Conservation (phyloP, 306 rosid genomes). For the Vigna trinervia region DNA sequence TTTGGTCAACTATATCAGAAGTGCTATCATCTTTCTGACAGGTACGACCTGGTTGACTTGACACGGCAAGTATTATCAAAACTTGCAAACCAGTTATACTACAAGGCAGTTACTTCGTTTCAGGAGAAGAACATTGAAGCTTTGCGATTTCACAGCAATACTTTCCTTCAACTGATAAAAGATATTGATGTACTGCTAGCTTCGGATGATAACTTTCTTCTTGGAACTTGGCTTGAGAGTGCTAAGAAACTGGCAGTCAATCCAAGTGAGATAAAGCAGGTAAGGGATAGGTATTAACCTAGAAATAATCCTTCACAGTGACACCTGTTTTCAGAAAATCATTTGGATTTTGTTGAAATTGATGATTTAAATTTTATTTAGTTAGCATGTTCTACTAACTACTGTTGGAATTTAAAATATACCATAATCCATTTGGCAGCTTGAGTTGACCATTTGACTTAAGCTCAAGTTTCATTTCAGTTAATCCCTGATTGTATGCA, state of each 20-base stretch:
- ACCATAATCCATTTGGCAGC: neutral
- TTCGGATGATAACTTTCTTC: conserved; percentile 80
- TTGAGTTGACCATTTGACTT: neutral
- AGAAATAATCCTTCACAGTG: neutral
- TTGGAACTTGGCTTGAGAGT: conserved; percentile 95
- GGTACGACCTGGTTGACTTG: conserved; percentile 95
- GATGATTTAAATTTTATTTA: conserved; percentile 4
- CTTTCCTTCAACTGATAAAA: conserved; percentile 72
- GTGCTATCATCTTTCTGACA: conserved; percentile 47
- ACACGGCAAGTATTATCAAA: conserved; percentile 89
- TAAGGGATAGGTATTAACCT: conserved; percentile 37
- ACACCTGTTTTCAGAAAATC: conserved; percentile 23
- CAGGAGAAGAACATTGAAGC: conserved; percentile 60
- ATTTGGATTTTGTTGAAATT: neutral
- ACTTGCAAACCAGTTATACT: conserved; percentile 79
- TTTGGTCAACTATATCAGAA: conserved; percentile 13
- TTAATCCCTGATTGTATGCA: neutral
- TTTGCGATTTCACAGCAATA: conserved; percentile 59
- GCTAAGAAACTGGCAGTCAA: conserved; percentile 74
- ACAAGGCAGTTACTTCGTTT: conserved; percentile 66
- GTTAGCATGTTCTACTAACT: conserved; percentile 2
- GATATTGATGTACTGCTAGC: conserved; percentile 85
- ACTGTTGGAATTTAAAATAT: neutral
- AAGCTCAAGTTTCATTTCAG: neutral
- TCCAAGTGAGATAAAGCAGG: conserved; percentile 74